phyloP scores from a whole-genome alignment of 345 rosid genomes.

The Crucihimalaya himalaica region DNA sequence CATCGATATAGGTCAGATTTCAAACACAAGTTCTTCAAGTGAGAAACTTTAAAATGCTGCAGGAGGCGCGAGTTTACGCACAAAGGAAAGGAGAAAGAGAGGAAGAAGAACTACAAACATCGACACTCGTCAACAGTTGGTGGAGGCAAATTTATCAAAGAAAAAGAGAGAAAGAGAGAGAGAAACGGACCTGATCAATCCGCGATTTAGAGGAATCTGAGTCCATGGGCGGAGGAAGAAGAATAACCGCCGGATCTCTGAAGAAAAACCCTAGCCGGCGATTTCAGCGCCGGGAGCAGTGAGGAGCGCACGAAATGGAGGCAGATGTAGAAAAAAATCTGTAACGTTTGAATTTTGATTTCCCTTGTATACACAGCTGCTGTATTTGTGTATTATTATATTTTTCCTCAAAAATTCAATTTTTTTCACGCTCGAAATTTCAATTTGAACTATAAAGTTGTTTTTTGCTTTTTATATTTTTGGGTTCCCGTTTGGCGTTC shows the following conservation, averaged over 20 bases:
- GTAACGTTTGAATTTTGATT: constrained; percentile 37
- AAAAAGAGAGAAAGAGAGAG: not conserved
- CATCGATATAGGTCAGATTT: constrained; percentile 12
- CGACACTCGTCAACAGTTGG: not conserved
- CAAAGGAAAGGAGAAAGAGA: not conserved
- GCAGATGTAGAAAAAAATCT: constrained; percentile 20
- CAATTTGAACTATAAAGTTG: constrained; percentile 34
- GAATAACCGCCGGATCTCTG: constrained; percentile 34
- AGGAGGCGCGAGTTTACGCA: not conserved
- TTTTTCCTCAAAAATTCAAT: not conserved
- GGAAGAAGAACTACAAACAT: constrained; percentile 14
- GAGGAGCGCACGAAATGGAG: constrained; percentile 24
- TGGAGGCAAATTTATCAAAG: not conserved
- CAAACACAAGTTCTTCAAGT: not conserved
- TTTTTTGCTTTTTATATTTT: not conserved
- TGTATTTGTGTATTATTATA: not conserved
- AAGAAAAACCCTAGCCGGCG: constrained; percentile 44
- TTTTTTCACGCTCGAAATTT: not conserved
- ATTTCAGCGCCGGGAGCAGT: constrained; percentile 3
- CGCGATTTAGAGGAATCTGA: constrained; percentile 61
- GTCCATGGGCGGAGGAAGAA: constrained; percentile 52
- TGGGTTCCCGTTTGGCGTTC: constrained; percentile 6
- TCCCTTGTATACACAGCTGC: constrained; percentile 10
- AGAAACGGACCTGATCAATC: constrained; percentile 63
- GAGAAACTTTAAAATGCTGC: constrained; percentile 20